Percentiles rank a stretch among this genome's conserved stretches.
These are phyloP conservation scores for Flaveria robusta DNA, from an alignment of 129 eudicot genomes.

Conservation along the genomic window DNA sequence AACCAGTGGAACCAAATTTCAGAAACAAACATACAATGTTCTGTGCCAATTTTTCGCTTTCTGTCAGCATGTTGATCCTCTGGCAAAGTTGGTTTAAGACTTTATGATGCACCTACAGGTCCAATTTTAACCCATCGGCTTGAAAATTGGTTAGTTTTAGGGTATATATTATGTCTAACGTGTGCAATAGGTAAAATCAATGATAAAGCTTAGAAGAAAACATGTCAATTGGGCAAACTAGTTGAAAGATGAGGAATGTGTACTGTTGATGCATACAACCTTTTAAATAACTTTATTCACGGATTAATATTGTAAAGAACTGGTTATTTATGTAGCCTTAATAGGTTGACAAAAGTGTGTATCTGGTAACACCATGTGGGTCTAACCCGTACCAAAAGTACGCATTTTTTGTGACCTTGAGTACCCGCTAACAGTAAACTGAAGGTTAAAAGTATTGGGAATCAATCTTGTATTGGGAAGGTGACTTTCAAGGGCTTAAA, in stretches of 20 bases:
- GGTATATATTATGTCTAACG: background rate
- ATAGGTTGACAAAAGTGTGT: background rate
- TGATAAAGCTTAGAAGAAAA: background rate
- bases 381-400: background rate
- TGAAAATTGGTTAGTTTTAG: too few species aligned
- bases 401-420: background rate
- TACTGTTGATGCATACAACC: background rate
- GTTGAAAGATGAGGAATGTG: constrained; percentile 2
- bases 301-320: background rate
- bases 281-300: background rate
- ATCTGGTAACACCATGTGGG: background rate
- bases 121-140: background rate
- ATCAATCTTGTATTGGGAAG: too few species aligned
- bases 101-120: constrained; percentile 12
- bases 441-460: too few species aligned
- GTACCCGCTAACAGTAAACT: background rate
- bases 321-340: background rate
- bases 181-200: background rate
- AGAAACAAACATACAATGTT: background rate
- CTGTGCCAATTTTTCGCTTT: constrained; percentile 5
- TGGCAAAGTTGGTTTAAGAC: constrained; percentile 8
- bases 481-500: too few species aligned
- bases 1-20: background rate
- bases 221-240: background rate
- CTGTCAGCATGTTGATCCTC: background rate